Percentiles rank a stretch among this genome's conserved stretches.
These are phyloP conservation scores for Rhododendron williamsianum DNA, from an alignment of 148 eudicot species.

Conservation along the genomic window DNA sequence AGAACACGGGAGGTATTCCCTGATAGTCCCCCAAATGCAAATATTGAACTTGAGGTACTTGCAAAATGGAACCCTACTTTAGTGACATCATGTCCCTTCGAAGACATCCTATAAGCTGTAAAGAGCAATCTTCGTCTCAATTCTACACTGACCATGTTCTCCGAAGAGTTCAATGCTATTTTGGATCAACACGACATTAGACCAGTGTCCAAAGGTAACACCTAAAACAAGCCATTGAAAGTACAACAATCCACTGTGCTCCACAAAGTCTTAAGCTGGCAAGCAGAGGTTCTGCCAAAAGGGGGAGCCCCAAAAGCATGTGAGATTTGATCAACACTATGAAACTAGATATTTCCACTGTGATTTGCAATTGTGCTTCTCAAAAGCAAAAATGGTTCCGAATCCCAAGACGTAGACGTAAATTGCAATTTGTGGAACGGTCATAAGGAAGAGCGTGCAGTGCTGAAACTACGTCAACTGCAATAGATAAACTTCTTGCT, in stretches of 20 bases:
- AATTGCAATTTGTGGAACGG: not conserved
- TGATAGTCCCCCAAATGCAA: not conserved
- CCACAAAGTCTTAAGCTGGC: not conserved
- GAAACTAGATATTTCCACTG: not conserved
- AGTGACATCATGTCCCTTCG: not conserved
- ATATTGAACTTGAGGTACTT: not conserved
- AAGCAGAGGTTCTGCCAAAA: not conserved
- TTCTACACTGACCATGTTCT: not conserved
- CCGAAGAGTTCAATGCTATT: not conserved
- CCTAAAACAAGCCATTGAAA: not conserved
- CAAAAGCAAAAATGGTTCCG: not conserved
- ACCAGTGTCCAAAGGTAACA: not conserved
- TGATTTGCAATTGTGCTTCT: not conserved
- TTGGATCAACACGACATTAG: not conserved
- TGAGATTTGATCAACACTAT: not conserved
- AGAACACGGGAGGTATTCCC: not conserved
- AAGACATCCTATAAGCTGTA: not conserved
- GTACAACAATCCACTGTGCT: not conserved
- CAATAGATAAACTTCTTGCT: not conserved
- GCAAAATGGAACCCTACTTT: not conserved
- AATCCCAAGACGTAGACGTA: not conserved
- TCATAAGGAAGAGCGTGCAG: not conserved
- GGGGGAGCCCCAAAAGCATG: not conserved
- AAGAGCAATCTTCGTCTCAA: not conserved
- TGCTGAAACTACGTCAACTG: not conserved